These are phyloP conservation scores for Amyloporia xantha DNA, from an alignment of 768 basidiomycete species.

Conservation along the genomic window DNA sequence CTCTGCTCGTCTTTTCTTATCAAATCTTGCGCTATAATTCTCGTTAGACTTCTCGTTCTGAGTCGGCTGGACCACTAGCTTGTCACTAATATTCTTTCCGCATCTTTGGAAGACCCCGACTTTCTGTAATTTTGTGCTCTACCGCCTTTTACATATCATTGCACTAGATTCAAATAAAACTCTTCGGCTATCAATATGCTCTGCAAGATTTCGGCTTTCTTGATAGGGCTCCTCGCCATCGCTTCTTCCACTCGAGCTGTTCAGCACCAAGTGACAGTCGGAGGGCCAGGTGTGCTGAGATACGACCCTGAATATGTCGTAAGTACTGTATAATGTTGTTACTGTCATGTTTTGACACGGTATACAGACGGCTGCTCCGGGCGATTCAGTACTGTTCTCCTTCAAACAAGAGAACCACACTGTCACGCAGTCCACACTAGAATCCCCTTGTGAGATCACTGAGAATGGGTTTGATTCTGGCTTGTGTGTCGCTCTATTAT, in stretches of 20 bases:
- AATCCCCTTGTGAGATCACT: constrained; percentile 36
- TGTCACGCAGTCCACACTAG: constrained; percentile 50
- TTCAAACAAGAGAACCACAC: constrained; percentile 55
- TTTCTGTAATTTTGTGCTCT: too few relatives aligned
- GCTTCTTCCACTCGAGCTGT: constrained; percentile 22
- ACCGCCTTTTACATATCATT: too few relatives aligned
- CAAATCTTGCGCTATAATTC: too few relatives aligned
- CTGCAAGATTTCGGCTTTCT: not conserved
- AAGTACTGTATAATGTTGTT: constrained; percentile 5
- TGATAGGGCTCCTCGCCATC: not conserved
- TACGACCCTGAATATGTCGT: constrained; percentile 34
- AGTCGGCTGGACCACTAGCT: too few relatives aligned
- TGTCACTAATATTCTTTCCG: too few relatives aligned
- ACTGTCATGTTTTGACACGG: not conserved
- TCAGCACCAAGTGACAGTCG: constrained; percentile 40
- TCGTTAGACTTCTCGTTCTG: too few relatives aligned
- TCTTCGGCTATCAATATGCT: not conserved
- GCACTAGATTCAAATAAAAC: not conserved
- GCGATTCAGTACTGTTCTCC: constrained; percentile 42
- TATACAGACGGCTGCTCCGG: constrained; percentile 36
- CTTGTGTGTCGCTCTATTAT: constrained; percentile 36
- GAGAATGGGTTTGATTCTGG: constrained; percentile 49
- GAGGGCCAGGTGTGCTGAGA: constrained; percentile 35
- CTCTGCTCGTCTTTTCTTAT: too few relatives aligned
- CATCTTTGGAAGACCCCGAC: too few relatives aligned